Evolutionary conservation across 441 rosid species (phyloP).

Genomic region (Jatropha multifida): DNA sequence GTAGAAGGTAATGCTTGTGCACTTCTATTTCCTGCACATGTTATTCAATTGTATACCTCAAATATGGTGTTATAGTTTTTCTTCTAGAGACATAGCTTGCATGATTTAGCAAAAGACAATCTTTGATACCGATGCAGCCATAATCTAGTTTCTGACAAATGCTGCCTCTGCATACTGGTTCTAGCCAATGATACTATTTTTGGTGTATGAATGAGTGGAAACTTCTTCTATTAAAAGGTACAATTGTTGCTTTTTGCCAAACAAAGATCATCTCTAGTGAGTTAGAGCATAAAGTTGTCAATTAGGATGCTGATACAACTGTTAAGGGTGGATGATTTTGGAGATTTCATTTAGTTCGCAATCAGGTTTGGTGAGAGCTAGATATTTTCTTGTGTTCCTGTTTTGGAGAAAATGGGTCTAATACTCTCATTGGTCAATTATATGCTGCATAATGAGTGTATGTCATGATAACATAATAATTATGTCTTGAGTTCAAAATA

Average conservation of each 20-base stretch:
- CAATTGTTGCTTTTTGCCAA: not conserved
- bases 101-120: slow-evolving; percentile 4
- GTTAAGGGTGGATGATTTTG: not conserved
- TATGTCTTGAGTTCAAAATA: no score
- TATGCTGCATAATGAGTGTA: no score
- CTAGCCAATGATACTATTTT: no score
- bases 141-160: slow-evolving; percentile 11
- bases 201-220: no score
- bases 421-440: no score
- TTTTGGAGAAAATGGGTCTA: no score
- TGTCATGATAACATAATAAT: no score
- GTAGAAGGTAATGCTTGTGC: slow-evolving; percentile 54
- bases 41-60: not conserved
- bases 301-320: not conserved
- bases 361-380: no score
- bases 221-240: no score
- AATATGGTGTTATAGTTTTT: not conserved
- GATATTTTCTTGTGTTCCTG: no score
- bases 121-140: not conserved
- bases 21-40: not conserved
- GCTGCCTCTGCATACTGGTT: not conserved
- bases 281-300: not conserved
- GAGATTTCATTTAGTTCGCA: no score
- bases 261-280: not conserved
- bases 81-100: not conserved